A percentile compares a stretch with the other conserved stretches of the same genome.
Conservation (phyloP, 2,329 filamentous ascomycete species). For the Diaporthe sp. region DNA sequence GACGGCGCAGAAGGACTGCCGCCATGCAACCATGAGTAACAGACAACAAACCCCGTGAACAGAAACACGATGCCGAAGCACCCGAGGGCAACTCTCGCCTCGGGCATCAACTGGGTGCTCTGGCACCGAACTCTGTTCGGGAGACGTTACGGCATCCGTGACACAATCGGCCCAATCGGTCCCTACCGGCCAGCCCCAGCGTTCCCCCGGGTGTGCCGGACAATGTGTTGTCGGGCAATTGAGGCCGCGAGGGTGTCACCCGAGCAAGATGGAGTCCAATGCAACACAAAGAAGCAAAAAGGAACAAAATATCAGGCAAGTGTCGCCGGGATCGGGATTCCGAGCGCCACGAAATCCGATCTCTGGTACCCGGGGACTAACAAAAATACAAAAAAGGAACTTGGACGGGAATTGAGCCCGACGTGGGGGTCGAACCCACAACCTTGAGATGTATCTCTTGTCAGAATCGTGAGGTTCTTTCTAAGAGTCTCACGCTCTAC, state of each 20-base stretch:
- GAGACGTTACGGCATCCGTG: neutral
- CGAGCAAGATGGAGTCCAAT: neutral
- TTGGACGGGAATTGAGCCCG: slow-evolving; percentile 39
- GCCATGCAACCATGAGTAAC: slow-evolving; percentile 19
- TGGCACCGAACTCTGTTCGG: slow-evolving; percentile 20
- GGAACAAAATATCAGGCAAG: neutral
- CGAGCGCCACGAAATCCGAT: too few species aligned
- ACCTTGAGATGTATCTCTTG: slow-evolving; percentile 35
- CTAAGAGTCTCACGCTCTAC: slow-evolving; percentile 83
- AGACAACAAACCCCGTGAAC: neutral
- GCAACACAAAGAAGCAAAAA: neutral
- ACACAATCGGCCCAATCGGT: neutral
- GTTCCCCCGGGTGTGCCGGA: neutral
- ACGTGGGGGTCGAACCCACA: slow-evolving; percentile 42
- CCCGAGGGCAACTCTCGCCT: neutral
- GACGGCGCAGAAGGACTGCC: neutral
- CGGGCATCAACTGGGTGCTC: slow-evolving; percentile 10
- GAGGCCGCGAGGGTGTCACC: neutral
- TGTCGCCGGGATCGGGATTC: neutral
- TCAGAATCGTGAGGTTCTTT: slow-evolving; percentile 36
- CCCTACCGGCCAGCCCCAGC: slow-evolving; percentile 13
- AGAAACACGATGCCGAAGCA: slow-evolving; percentile 10
- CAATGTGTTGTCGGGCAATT: neutral
- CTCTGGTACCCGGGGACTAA: too few species aligned
- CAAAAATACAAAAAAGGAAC: neutral